These are phyloP conservation scores for Solanum chilense DNA, from an alignment of 257 asterid species.

Conservation along the genomic window DNA sequence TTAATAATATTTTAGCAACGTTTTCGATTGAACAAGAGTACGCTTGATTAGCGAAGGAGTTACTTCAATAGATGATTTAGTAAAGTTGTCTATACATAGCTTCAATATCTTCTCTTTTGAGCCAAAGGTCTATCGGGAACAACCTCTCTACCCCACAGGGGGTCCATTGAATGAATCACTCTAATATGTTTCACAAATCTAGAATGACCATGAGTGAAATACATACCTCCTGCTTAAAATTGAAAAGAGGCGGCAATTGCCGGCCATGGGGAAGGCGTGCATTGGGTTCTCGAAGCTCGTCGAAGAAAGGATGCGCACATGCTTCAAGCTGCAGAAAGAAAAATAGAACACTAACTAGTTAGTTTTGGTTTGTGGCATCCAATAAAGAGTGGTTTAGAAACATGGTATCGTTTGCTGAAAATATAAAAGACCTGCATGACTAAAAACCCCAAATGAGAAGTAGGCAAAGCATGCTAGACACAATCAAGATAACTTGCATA, in stretches of 20 bases:
- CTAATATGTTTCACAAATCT: background rate
- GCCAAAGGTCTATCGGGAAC: background rate
- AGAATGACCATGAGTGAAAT: background rate
- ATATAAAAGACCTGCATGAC: background rate
- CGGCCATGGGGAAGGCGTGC: slow-evolving; percentile 77
- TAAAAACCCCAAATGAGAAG: background rate
- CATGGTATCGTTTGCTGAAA: background rate
- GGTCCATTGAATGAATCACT: background rate
- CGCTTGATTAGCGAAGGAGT: background rate
- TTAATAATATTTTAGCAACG: background rate
- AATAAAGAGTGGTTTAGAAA: background rate
- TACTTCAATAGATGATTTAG: background rate
- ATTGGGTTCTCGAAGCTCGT: slow-evolving; percentile 88
- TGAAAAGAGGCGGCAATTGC: slow-evolving; percentile 75
- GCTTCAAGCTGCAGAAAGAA: slow-evolving; percentile 64
- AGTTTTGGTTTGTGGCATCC: background rate
- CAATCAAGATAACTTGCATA: background rate
- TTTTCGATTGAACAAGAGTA: background rate
- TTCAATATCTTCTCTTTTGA: background rate
- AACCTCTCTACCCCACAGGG: background rate
- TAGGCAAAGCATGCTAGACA: background rate
- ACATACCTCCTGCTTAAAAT: slow-evolving; percentile 86
- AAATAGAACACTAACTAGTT: background rate
- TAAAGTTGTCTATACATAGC: background rate
- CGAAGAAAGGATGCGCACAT: slow-evolving; percentile 85